Evolutionary conservation across 2,329 filamentous ascomycete genomes (phyloP), one percentile per base, ranked within the genome.

Genomic region (Calycina herbarum): DNA sequence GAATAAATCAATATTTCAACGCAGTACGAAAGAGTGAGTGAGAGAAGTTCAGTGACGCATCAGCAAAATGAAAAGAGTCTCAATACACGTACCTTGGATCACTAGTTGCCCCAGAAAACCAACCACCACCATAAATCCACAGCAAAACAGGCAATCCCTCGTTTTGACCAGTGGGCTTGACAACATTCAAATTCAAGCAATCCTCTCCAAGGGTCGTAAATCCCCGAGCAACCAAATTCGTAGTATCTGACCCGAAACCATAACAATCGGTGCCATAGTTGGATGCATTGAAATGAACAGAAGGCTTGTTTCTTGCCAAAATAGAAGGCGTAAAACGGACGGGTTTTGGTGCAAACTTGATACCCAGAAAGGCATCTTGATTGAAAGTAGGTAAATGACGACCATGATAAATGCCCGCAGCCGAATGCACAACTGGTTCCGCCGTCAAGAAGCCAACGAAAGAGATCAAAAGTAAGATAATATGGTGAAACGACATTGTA

Each of bases 41-140:
- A 24, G 11, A 27, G 2, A 24, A 27, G 8, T 24, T 10, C 24
- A 54, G 20, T 54, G 8, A 54, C 4, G 24, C 20, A 24, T 27
- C 4, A 13, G 48, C 27, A 24, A 51, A 11, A n/a, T 54, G 15
- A 54, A 54, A 54, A 27, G 20, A 13, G 8, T 4, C 13, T 27
- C 24, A 27, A 13, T 13, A 27, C 20, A 54, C 20, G 8, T 54
- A 27, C 48, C 48, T 24, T 24, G 48, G 48, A 24, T 54, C 48
- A 54, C 48, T 54, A 13, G 48, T 54, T 54, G 48, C 48, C 8
- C 48, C 48, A 11, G 48, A 11, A 54, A 54, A 54, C 48, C 48
- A 54, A 27, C 48, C 48, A 24, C 48, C 48, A 27, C 48, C 48
- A 27, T 54, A 54, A 54, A 54, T 54, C 48, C 48, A 54, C 4